Evolutionary conservation across 2,329 filamentous ascomycete genomes (phyloP), one percentile per base, ranked within the genome.

Genomic region (Talaromyces rugulosus): DNA sequence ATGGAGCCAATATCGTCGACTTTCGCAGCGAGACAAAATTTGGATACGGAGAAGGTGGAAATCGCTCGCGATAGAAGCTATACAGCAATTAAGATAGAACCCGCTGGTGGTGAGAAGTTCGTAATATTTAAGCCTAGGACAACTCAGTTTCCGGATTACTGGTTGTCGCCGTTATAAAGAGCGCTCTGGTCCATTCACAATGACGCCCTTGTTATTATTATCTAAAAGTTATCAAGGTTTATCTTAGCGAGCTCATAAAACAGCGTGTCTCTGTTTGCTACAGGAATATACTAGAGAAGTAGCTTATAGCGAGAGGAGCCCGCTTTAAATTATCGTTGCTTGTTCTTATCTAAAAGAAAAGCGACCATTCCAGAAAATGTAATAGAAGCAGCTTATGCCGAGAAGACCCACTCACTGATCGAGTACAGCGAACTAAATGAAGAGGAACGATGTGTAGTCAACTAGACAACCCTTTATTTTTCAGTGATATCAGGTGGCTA

Each of bases 341-440:
- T 53, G 27, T 53, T 53, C 51, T 53, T 53, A 53, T 53, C 51
- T 53, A 33, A 53, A 53, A 53, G 27, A 53, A 30, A 33, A 53
- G 30, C 27, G 51, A 53, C 14, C 28, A 53, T 53, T 53, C 27
- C 27, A 1, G 23, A 23, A 23, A 23, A 23, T 33, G 16, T 33
- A 53, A 53, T 14, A 28, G 51, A 53, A 33, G 51, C 27, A 53
- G 51, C 51, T 31, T 31, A 53, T 53, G 31, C 51, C 51, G 51
- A 53, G 51, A 53, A 53, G 51, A 53, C 51, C 51, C 51, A 53
- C 30, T 53, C 51, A 53, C 5, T 53, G 23, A 23, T 31, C 51
- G 51, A 53, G 51, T 28, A 33, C n/a, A 30, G 51, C 51, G 27
- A 53, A 53, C 51, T 30, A 53, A 53, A 53, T 53, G 51, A 53